Conservation (phyloP, 2,329 filamentous ascomycete species). For the Intubia oerlemansii region DNA sequence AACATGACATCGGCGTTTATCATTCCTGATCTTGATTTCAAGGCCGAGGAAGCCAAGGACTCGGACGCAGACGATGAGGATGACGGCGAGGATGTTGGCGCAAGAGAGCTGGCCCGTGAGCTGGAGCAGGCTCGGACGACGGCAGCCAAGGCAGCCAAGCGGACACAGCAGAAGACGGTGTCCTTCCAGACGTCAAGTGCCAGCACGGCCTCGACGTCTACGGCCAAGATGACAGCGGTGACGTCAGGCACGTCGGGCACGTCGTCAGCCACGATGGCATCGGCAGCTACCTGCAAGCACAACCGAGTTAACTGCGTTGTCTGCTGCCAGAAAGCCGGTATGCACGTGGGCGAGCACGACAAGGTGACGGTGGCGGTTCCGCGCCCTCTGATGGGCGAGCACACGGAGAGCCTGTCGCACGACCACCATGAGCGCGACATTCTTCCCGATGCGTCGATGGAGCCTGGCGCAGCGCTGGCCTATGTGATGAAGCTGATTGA, state of each 20-base stretch:
- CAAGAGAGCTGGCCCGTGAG: constrained; percentile 2
- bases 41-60: constrained; percentile 1
- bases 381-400: constrained; percentile 3
- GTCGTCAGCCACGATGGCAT: neutral
- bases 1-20: constrained; percentile 11
- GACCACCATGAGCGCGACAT: too few species aligned
- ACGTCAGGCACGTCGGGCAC: too few species aligned
- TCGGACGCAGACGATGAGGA: neutral
- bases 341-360: constrained; percentile 1
- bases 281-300: constrained; percentile 4
- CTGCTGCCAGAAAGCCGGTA: constrained; percentile 6
- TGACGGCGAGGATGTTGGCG: neutral
- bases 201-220: neutral
- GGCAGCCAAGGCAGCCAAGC: constrained; percentile 1
- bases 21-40: constrained; percentile 8
- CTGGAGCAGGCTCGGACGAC: constrained; percentile 1
- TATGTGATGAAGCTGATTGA: constrained; percentile 66
- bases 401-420: neutral
- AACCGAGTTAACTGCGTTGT: constrained; percentile 8
- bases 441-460: constrained; percentile 3
- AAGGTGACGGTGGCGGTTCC: constrained; percentile 7
- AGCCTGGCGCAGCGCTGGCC: constrained; percentile 49
- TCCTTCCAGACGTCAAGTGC: constrained; percentile 2
- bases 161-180: constrained; percentile 3
- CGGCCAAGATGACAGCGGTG: too few species aligned